phyloP scores from a whole-genome alignment of 1,284 basidiomycete genomes.

The Cerrena zonata region DNA sequence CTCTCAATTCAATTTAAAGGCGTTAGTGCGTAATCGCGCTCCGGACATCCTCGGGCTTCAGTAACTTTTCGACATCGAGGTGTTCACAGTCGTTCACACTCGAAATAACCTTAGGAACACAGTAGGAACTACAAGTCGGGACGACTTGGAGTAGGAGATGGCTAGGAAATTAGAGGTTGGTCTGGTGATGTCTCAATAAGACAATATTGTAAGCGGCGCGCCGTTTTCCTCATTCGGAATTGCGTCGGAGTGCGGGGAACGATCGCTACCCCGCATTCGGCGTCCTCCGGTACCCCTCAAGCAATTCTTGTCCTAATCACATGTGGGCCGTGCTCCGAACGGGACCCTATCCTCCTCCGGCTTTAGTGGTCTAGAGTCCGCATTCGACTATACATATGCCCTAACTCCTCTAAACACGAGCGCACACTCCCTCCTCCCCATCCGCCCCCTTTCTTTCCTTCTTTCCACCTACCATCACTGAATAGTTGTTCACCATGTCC shows the following conservation, averaged over 20 bases:
- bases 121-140: too few relatives aligned
- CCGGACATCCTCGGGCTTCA: background rate
- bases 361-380: constrained; percentile 10
- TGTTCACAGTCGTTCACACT: too few relatives aligned
- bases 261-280: constrained; percentile 20
- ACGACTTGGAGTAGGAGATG: too few relatives aligned
- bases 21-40: constrained; percentile 8
- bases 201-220: background rate
- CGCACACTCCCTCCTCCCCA: constrained; percentile 6
- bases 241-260: constrained; percentile 4
- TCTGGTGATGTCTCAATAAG: too few relatives aligned
- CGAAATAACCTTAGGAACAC: too few relatives aligned
- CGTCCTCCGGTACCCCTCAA: constrained; percentile 12
- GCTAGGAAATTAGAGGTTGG: too few relatives aligned
- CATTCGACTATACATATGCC: background rate
- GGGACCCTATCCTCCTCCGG: constrained; percentile 8
- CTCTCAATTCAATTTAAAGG: too few relatives aligned
- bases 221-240: background rate
- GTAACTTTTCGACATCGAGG: too few relatives aligned
- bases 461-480: too few relatives aligned
- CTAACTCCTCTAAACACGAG: background rate
- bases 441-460: constrained; percentile 3
- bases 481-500: too few relatives aligned
- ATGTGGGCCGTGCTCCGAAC: constrained; percentile 14
- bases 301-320: constrained; percentile 18